Conservation (phyloP, 305 asterid species). For the Fraxinus velutina region DNA sequence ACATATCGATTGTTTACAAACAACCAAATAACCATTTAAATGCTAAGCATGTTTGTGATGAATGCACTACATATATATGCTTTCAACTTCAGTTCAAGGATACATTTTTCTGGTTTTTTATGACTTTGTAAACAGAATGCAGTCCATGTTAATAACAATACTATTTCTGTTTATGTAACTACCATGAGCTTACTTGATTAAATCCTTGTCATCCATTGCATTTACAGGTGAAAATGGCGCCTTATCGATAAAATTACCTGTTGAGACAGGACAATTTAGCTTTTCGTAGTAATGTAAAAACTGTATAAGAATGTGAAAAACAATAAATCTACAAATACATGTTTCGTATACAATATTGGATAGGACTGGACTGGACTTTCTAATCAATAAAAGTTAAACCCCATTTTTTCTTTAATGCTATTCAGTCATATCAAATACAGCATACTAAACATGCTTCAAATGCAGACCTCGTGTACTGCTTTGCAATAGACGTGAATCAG, state of each 20-base stretch:
- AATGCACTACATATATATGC: background rate
- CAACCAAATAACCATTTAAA: background rate
- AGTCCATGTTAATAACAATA: background rate
- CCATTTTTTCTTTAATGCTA: background rate
- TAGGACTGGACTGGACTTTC: background rate
- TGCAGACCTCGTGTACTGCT: conserved; percentile 6
- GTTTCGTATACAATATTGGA: background rate
- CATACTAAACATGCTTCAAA: background rate
- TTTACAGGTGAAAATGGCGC: background rate
- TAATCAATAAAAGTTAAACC: background rate
- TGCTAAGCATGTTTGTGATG: background rate
- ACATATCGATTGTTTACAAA: background rate
- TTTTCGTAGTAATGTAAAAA: background rate
- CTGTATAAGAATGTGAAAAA: background rate
- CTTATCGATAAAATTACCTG: background rate
- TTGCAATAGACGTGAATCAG: background rate
- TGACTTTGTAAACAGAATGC: background rate
- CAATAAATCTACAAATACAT: background rate
- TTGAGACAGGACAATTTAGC: background rate
- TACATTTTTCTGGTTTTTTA: background rate
- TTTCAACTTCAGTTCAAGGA: background rate
- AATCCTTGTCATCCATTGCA: conserved; percentile 1
- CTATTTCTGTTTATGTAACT: background rate
- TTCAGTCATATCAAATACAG: background rate
- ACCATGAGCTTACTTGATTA: background rate